phyloP scores from a whole-genome alignment of 129 eudicot genomes.

The Scalesia atractyloides region DNA sequence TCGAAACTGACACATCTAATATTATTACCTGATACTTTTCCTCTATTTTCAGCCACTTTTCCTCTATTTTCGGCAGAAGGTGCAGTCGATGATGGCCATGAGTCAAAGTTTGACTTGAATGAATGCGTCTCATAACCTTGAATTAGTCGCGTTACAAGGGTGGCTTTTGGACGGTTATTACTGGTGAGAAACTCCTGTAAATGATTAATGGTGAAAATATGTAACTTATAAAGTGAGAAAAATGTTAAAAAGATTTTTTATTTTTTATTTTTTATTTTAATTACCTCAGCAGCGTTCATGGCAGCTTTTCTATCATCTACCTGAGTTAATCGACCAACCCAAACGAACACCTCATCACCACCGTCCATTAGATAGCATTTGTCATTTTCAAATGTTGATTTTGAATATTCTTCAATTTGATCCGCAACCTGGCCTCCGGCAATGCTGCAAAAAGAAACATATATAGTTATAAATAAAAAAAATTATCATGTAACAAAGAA shows the following conservation, averaged over 20 bases:
- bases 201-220: conserved; percentile 18
- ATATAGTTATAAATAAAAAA: too few species aligned
- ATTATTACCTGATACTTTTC: conserved; percentile 81
- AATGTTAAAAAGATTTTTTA: background rate
- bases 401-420: conserved; percentile 75
- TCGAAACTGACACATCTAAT: too few species aligned
- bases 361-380: conserved; percentile 89
- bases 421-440: conserved; percentile 59
- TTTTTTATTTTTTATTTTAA: background rate
- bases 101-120: conserved; percentile 86
- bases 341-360: conserved; percentile 82
- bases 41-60: conserved; percentile 89
- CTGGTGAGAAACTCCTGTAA: conserved; percentile 68
- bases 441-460: conserved; percentile 52
- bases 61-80: conserved; percentile 86
- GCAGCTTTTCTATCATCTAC: conserved; percentile 92
- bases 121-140: conserved; percentile 90
- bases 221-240: background rate
- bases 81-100: conserved; percentile 90
- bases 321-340: conserved; percentile 96
- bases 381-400: conserved; percentile 76
- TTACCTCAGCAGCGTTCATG: conserved; percentile 80
- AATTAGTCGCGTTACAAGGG: conserved; percentile 74
- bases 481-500: too few species aligned
- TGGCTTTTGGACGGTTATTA: conserved; percentile 84